Base-by-base conservation (phyloP, 768 basidiomycete genomes). In the Pilatotrama ljubarskyi region DNA sequence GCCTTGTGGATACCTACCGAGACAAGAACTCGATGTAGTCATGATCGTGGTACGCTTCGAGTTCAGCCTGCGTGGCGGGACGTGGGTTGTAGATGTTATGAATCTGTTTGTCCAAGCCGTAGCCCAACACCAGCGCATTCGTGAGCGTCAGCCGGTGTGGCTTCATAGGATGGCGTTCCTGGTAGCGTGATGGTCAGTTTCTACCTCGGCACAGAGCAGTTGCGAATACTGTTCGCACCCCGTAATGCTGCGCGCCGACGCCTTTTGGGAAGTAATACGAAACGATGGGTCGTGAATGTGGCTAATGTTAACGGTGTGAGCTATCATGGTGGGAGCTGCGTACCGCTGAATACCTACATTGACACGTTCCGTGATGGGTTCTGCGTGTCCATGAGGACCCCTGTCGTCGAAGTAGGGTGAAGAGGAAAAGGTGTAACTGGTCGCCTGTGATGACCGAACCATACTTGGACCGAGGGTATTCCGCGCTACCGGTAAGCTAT, bases 141-240 rank as follows among this genome's bases (percentile, higher is more conserved):
- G 97, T 98, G 54, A 99, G 74, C 2, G 96, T 95, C n/a, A 99
- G 76, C 24, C 96, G 83, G 68, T 97, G 94, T 4, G 96, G 96
- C 73, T 98, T 97, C 96, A 99, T 99, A 2, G 96, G 96, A 76
- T 99, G 96, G 48, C 90, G 85, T 83, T 97, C 94, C 96, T 98
- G 66, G 42, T 59, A n/a, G n/a, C n/a, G 43, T 24, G 50, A 22
- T n/a, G 44, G 2, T 20, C n/a, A 26, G 40, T 8, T 18, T 13
- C 35, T 22, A 38, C 24, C 11, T 11, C 1, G 32, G 5, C n/a
- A 2, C 5, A 11, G 0, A 35, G 10, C 29, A 32, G 10, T 5
- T 10, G 29, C 4, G 29, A 10, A 10, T 32, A 32, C 29, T 10
- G 29, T 32, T 76, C 85, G 55, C 76, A 96, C 96, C 62, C 96